A percentile compares a stretch with the other conserved stretches of the same genome.
Evolutionary conservation across 371 early-diverging fungal species (phyloP).

Genomic region (Rhizopus stolonifer): DNA sequence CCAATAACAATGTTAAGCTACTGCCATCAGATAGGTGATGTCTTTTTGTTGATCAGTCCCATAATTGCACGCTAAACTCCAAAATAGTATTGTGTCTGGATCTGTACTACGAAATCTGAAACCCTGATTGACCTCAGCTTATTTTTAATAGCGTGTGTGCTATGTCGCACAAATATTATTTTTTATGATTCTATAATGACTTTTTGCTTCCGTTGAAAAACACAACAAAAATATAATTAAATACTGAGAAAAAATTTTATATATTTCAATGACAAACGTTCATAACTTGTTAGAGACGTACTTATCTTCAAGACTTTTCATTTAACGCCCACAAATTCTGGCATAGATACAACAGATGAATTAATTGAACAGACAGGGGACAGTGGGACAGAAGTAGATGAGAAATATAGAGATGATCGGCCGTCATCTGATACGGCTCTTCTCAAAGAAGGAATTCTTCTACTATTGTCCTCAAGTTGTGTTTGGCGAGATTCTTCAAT

Average conservation of each 20-base stretch:
- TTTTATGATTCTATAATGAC: too few relatives aligned
- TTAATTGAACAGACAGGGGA: slow-evolving; percentile 3
- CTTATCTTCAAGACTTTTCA: too few relatives aligned
- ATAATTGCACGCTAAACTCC: background rate
- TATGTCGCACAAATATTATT: too few relatives aligned
- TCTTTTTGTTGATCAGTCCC: slow-evolving; percentile 22
- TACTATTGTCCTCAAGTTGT: background rate
- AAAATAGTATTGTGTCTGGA: too few relatives aligned
- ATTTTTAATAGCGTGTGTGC: too few relatives aligned
- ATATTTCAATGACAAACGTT: too few relatives aligned
- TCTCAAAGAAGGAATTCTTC: background rate
- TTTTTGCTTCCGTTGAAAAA: too few relatives aligned
- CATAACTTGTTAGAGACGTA: too few relatives aligned
- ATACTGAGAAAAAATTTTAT: background rate
- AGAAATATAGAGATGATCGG: slow-evolving; percentile 9
- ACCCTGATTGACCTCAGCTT: too few relatives aligned
- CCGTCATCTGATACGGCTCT: slow-evolving; percentile 3
- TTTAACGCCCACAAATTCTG: background rate
- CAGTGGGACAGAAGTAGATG: slow-evolving; percentile 4
- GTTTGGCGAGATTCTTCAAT: background rate
- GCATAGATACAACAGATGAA: slow-evolving; percentile 12
- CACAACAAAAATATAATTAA: too few relatives aligned
- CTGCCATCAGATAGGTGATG: slow-evolving; percentile 20
- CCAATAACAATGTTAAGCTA: too few relatives aligned
- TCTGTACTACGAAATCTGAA: background rate